Base-by-base conservation (phyloP, 495 filamentous ascomycete genomes). In the Aspergillus avenaceus region DNA sequence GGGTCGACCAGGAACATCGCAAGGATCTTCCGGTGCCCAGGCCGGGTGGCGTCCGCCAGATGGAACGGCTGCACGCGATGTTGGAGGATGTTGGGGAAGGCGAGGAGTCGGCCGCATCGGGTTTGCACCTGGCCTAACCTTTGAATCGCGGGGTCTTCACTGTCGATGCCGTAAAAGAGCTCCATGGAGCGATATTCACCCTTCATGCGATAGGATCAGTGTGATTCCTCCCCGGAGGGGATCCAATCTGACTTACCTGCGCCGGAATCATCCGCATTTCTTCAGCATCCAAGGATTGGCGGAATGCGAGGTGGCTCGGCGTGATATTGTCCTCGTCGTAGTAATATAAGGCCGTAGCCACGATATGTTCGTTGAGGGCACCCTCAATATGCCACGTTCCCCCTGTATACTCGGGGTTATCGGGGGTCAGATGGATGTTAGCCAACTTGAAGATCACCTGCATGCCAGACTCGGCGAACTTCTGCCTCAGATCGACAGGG, bases 381-480 rank as follows among this genome's bases (percentile, higher is more conserved):
- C 77, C 78, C 50, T 80, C 76, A 25, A 80, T 52, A 52, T 80
- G 76, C 73, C 76, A 78, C 7, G 57, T 53, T n/a, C 72, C 71
- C 2, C 70, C 72, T 2, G 58, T 53, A 38, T 76, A 80, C 8
- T 54, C 47, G 0, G 78, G 74, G 12, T 76, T 72, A 37, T 78
- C 76, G 0, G 83, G 81, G 2, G 73, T 79, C 6, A 85, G 62
- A 13, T 81, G 53, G 44, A 85, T 84, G 50, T 75, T 78, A 5
- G 75, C 72, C 1, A 85, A 59, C 52, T 84, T 84, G 46, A 83
- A 70, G 24, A 84, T 81, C 5, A 85, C 65, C 48, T 85, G 82
- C 0, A 85, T 58, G 0, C 75, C 76, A 0, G 52, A 23, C 18
- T 56, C 28, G 9, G 14, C 28, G 41, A 59, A 69, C n/a, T 58